phyloP scores from a whole-genome alignment of 352 stramenopile genomes.

The Globisporangium emineosum region DNA sequence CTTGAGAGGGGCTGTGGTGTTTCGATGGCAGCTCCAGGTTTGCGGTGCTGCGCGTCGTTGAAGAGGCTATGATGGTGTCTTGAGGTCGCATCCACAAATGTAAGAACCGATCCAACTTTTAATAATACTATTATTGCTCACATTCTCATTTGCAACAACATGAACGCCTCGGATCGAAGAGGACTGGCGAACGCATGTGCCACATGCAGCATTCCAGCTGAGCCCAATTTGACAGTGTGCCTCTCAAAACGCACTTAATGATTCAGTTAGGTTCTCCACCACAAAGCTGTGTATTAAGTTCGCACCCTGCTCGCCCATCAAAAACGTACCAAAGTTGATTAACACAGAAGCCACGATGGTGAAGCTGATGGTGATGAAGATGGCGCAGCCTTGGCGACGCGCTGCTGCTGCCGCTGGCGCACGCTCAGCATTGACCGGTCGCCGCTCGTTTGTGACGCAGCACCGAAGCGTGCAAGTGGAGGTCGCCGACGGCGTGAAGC shows the following conservation, averaged over 20 bases:
- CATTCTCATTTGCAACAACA: not conserved
- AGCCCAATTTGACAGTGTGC: no score
- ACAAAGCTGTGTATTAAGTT: not conserved
- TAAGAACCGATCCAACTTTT: not conserved
- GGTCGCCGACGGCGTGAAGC: slow-evolving; percentile 30
- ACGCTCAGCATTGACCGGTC: not conserved
- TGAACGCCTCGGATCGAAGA: not conserved
- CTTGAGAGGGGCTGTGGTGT: not conserved
- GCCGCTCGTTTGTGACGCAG: slow-evolving; percentile 17
- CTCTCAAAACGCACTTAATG: not conserved
- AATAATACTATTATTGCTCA: not conserved
- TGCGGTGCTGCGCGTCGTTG: no score
- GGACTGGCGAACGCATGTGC: no score
- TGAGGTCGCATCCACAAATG: not conserved
- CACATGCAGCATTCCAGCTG: no score
- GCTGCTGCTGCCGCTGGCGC: not conserved
- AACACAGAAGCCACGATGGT: not conserved
- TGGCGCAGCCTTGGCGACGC: not conserved
- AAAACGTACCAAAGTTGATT: not conserved
- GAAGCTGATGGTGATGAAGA: slow-evolving; percentile 8
- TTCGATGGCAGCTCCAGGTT: not conserved
- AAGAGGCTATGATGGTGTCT: no score
- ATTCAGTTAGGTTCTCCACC: not conserved
- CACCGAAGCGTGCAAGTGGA: slow-evolving; percentile 35
- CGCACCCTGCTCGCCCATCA: not conserved